Evolutionary conservation across 2,329 filamentous ascomycete genomes (phyloP).

Genomic region (Polytolypa hystricis): DNA sequence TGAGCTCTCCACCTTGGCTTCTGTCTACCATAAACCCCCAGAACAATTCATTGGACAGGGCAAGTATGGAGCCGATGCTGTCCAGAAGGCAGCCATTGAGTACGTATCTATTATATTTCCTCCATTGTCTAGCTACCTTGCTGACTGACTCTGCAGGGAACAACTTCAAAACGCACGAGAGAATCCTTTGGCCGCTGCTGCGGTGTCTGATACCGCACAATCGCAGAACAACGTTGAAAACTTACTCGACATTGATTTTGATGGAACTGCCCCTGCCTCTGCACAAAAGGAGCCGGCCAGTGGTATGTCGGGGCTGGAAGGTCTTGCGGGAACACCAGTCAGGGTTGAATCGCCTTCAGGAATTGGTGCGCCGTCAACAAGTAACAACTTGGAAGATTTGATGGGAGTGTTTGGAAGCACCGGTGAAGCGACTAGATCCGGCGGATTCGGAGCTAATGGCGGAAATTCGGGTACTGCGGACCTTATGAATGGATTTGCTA

Average conservation of each 20-base stretch:
- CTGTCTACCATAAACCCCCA: slow-evolving; percentile 96
- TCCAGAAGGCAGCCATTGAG: slow-evolving; percentile 91
- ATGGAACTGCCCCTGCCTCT: slow-evolving; percentile 84
- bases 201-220: slow-evolving; percentile 45
- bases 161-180: slow-evolving; percentile 84
- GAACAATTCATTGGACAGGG: slow-evolving; percentile 97
- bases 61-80: slow-evolving; percentile 82
- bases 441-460: slow-evolving; percentile 23
- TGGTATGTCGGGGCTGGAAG: slow-evolving; percentile 54
- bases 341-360: slow-evolving; percentile 35
- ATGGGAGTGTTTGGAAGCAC: slow-evolving; percentile 55
- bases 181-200: slow-evolving; percentile 84
- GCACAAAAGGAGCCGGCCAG: slow-evolving; percentile 52
- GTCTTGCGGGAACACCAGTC: slow-evolving; percentile 46
- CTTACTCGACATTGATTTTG: slow-evolving; percentile 89
- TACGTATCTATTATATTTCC: slow-evolving; percentile 23
- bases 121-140: slow-evolving; percentile 3
- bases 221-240: slow-evolving; percentile 80
- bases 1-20: slow-evolving; percentile 88
- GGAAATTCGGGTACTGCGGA: slow-evolving; percentile 32
- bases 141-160: slow-evolving; percentile 43
- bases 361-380: slow-evolving; percentile 21
- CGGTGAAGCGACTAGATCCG: slow-evolving; percentile 18
- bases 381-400: slow-evolving; percentile 68
- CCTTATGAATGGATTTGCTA: slow-evolving; percentile 74